Conservation (phyloP, 345 rosid genomes). For the Bretschneidera sinensis region DNA sequence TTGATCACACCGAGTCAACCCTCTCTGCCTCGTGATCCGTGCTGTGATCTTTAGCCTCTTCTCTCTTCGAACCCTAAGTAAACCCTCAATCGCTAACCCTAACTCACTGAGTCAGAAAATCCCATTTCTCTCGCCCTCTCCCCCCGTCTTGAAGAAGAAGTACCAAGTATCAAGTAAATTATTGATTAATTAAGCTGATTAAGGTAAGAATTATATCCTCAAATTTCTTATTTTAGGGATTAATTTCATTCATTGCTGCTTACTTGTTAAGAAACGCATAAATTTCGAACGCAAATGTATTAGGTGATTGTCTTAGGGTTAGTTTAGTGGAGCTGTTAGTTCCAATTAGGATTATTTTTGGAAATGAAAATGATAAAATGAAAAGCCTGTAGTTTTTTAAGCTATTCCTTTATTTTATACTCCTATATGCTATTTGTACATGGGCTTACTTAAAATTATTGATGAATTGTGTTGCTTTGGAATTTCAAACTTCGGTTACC, state of each 20-base stretch:
- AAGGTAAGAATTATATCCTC: conserved; percentile 8
- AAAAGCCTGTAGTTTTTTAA: too few relatives aligned
- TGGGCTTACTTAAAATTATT: too few relatives aligned
- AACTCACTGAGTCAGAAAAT: conserved; percentile 1
- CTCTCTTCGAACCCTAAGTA: conserved; percentile 5
- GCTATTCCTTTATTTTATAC: not conserved
- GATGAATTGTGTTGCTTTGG: not conserved
- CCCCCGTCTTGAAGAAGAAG: not conserved
- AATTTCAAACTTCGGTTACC: too few relatives aligned
- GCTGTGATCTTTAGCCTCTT: conserved; percentile 2
- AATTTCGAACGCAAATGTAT: not conserved
- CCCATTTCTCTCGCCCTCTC: not conserved
- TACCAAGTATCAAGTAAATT: not conserved
- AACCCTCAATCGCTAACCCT: conserved; percentile 12
- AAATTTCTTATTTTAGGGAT: not conserved
- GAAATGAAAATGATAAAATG: not conserved
- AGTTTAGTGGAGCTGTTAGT: not conserved
- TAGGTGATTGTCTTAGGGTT: not conserved
- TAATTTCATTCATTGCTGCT: not conserved
- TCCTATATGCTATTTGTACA: not conserved
- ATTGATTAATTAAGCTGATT: not conserved
- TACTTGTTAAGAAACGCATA: not conserved
- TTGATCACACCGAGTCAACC: conserved; percentile 6
- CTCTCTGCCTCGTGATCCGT: not conserved
- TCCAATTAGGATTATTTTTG: not conserved